These are phyloP conservation scores for Backusella tuberculispora DNA, from an alignment of 192 early-diverging fungal genomes.

Conservation along the genomic window DNA sequence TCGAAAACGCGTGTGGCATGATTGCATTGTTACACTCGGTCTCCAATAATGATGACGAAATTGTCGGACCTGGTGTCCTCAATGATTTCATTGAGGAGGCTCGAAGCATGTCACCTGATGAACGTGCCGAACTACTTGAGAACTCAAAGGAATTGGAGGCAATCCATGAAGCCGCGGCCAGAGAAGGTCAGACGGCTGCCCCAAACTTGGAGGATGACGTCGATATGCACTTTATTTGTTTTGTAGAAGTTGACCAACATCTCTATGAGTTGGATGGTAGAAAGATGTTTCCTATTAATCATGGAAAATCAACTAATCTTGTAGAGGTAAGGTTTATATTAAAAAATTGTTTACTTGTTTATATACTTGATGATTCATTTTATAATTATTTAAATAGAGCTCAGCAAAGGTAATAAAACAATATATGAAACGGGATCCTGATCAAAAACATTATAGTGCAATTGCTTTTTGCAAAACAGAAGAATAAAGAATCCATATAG, in stretches of 20 bases:
- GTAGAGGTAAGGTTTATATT: constrained; percentile 47
- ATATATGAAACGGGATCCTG: constrained; percentile 71
- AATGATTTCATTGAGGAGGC: constrained; percentile 68
- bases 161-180: constrained; percentile 59
- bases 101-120: constrained; percentile 63
- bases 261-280: constrained; percentile 92
- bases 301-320: constrained; percentile 67
- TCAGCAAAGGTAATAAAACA: constrained; percentile 61
- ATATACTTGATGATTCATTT: constrained; percentile 3
- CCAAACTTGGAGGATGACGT: constrained; percentile 77
- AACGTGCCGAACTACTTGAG: constrained; percentile 77
- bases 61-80: constrained; percentile 57
- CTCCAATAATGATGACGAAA: constrained; percentile 67
- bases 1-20: constrained; percentile 92
- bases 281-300: constrained; percentile 81
- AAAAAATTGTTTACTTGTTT: constrained; percentile 14
- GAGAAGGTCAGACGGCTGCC: constrained; percentile 69
- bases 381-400: constrained; percentile 31
- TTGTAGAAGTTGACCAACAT: constrained; percentile 75
- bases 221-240: constrained; percentile 87
- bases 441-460: constrained; percentile 65
- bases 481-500: background rate
- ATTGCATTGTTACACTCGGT: constrained; percentile 92
- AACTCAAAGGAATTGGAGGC: constrained; percentile 54
- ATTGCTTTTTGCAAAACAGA: constrained; percentile 53